A percentile compares a stretch with the other conserved stretches of the same genome.
Evolutionary conservation across 139 green algal genomes (phyloP).

Genomic region (Picochlorum sp.): DNA sequence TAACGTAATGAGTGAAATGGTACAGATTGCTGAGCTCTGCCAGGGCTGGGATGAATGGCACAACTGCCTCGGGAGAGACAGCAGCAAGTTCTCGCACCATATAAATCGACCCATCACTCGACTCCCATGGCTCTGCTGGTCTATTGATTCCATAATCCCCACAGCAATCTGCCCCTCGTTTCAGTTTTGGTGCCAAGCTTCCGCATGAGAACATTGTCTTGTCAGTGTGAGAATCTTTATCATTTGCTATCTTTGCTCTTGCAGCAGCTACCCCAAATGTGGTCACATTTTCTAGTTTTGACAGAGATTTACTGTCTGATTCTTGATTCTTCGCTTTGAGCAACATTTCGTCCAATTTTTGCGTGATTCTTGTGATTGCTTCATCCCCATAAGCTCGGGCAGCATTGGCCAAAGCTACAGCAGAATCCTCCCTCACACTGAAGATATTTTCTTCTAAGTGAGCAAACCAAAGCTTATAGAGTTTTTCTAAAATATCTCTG

Average conservation of each 20-base stretch:
- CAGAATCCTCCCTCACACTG: constrained; percentile 67
- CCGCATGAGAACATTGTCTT: constrained; percentile 73
- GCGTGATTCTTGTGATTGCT: constrained; percentile 29
- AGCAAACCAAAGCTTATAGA: constrained; percentile 68
- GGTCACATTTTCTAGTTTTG: constrained; percentile 53
- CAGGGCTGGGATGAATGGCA: constrained; percentile 50
- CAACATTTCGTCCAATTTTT: constrained; percentile 40
- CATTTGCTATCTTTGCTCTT: constrained; percentile 29
- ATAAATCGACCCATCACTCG: constrained; percentile 74
- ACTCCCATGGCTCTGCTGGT: constrained; percentile 81
- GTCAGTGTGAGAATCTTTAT: constrained; percentile 43
- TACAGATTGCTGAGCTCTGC: constrained; percentile 46
- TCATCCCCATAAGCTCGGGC: constrained; percentile 41
- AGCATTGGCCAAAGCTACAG: constrained; percentile 50
- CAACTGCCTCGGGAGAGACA: constrained; percentile 19
- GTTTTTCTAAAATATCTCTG: constrained; percentile 32
- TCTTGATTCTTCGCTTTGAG: constrained; percentile 55
- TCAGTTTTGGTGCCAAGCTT: constrained; percentile 48
- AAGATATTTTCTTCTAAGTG: constrained; percentile 87
- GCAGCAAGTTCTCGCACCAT: constrained; percentile 64
- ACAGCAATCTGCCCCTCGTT: constrained; percentile 52
- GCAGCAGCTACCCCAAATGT: constrained; percentile 53
- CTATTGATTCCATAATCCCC: constrained; percentile 71
- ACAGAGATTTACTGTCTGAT: constrained; percentile 36
- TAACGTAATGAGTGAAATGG: constrained; percentile 52